Conservation (phyloP, 352 stramenopile species). For the Phytophthora hibernalis region DNA sequence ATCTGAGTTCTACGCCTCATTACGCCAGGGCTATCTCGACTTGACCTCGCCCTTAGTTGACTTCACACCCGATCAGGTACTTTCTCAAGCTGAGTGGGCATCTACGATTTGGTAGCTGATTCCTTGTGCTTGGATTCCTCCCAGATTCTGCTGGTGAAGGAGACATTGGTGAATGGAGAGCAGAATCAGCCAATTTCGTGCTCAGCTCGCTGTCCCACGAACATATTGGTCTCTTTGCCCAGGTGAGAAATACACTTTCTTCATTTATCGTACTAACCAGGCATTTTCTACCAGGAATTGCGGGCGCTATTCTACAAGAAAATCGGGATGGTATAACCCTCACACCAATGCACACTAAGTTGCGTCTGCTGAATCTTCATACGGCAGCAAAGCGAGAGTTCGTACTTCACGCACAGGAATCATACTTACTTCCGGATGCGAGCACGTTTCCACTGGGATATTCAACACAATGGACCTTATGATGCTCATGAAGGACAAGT, state of each 20-base stretch:
- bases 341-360: constrained; percentile 76
- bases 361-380: constrained; percentile 77
- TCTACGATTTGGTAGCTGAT: background rate
- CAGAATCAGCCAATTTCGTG: constrained; percentile 90
- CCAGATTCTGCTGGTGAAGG: constrained; percentile 84
- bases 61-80: constrained; percentile 87
- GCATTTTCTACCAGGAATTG: constrained; percentile 54
- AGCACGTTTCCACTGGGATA: constrained; percentile 59
- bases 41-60: constrained; percentile 80
- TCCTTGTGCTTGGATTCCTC: background rate
- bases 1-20: constrained; percentile 84
- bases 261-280: background rate
- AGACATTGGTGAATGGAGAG: constrained; percentile 74
- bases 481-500: constrained; percentile 85
- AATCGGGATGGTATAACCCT: constrained; percentile 45
- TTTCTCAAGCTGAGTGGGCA: background rate
- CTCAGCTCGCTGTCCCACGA: constrained; percentile 78
- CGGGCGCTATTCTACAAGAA: constrained; percentile 78
- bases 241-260: constrained; percentile 37
- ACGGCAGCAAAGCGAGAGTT: constrained; percentile 75
- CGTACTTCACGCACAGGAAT: constrained; percentile 67
- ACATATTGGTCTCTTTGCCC: constrained; percentile 79
- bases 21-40: constrained; percentile 85
- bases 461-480: constrained; percentile 88
- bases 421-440: constrained; percentile 63